phyloP scores from a whole-genome alignment of 352 stramenopile species.

The Phytophthora fragariae region DNA sequence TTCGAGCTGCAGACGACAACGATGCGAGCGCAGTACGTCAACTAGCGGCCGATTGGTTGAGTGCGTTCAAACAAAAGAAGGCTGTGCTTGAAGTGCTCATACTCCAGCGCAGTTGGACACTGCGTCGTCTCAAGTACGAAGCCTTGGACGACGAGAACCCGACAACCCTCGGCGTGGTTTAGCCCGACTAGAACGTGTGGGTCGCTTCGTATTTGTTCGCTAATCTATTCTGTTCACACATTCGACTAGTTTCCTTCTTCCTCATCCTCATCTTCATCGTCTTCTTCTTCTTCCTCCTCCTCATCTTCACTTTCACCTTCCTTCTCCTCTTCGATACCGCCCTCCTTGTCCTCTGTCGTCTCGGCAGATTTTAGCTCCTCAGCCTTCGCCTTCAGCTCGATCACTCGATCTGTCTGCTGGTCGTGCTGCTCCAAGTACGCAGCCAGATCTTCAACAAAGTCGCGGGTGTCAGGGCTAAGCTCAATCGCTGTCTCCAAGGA shows the following conservation, averaged over 20 bases:
- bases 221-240: conserved; percentile 28
- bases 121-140: conserved; percentile 52
- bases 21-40: conserved; percentile 9
- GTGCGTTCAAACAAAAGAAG: conserved; percentile 53
- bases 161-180: conserved; percentile 7
- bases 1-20: conserved; percentile 2
- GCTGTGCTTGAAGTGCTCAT: conserved; percentile 58
- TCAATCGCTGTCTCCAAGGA: conserved; percentile 55
- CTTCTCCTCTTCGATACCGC: conserved; percentile 18
- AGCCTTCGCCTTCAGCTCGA: conserved; percentile 35
- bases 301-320: conserved; percentile 14
- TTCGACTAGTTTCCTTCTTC: conserved; percentile 29
- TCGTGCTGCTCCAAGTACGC: conserved; percentile 47
- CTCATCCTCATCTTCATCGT: conserved; percentile 17
- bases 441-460: conserved; percentile 64
- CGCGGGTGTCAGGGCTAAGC: conserved; percentile 45
- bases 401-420: conserved; percentile 20
- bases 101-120: conserved; percentile 43
- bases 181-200: neutral
- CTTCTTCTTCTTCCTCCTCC: conserved; percentile 19
- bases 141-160: conserved; percentile 20
- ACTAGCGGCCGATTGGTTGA: conserved; percentile 49
- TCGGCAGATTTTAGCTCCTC: conserved; percentile 12
- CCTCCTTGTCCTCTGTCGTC: conserved; percentile 1
- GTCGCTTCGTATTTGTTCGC: conserved; percentile 28